Percentiles rank a stretch among this genome's conserved stretches.
Evolutionary conservation across 768 basidiomycete genomes (phyloP).

Genomic region (Terana coerulea): DNA sequence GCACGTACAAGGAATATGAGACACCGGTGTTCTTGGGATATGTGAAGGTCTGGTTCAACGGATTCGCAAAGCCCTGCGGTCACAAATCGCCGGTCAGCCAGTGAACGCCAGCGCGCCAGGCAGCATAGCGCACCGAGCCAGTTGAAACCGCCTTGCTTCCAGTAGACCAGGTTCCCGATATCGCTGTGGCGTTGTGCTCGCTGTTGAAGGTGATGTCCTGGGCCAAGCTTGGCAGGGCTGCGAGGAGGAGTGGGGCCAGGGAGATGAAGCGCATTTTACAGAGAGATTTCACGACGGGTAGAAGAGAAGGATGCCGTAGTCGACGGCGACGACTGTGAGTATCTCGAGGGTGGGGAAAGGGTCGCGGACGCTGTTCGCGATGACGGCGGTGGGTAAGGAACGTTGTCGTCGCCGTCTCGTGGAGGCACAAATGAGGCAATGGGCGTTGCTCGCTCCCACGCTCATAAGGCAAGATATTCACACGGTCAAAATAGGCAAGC

Average conservation of each 20-base stretch:
- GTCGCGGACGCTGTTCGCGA: slow-evolving; percentile 16
- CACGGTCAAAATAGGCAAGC: background rate
- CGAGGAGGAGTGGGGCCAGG: slow-evolving; percentile 26
- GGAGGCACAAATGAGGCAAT: background rate
- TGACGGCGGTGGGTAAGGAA: slow-evolving; percentile 20
- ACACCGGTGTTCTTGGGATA: slow-evolving; percentile 88
- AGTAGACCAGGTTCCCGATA: slow-evolving; percentile 85
- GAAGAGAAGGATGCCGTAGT: slow-evolving; percentile 7
- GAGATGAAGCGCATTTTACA: slow-evolving; percentile 21
- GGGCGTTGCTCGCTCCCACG: background rate
- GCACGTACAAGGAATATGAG: slow-evolving; percentile 82
- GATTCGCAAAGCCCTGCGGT: slow-evolving; percentile 77
- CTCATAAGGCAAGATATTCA: background rate
- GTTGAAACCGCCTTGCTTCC: slow-evolving; percentile 75
- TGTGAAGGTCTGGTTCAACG: slow-evolving; percentile 73
- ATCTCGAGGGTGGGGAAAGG: slow-evolving; percentile 14
- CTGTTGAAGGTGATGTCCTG: slow-evolving; percentile 40
- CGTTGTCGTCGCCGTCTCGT: slow-evolving; percentile 22
- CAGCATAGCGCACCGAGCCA: slow-evolving; percentile 62
- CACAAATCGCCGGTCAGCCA: slow-evolving; percentile 11
- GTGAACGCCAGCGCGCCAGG: background rate
- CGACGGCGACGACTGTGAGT: slow-evolving; percentile 12
- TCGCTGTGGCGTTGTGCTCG: slow-evolving; percentile 61
- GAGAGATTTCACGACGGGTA: slow-evolving; percentile 4
- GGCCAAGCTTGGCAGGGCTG: slow-evolving; percentile 25